phyloP scores from a whole-genome alignment of 192 early-diverging fungal genomes.

The Backusella westeae region DNA sequence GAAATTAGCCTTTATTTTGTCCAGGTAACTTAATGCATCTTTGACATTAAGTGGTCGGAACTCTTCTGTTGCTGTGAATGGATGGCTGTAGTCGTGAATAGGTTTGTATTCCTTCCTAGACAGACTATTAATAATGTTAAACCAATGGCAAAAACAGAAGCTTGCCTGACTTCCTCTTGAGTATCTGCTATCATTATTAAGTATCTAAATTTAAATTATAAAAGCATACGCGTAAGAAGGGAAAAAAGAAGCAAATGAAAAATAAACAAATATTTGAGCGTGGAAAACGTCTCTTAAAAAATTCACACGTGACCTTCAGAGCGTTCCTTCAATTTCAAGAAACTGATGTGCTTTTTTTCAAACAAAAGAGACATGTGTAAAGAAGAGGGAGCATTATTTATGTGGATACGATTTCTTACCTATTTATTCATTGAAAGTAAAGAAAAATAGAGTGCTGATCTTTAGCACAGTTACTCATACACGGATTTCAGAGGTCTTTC shows the following conservation, averaged over 20 bases:
- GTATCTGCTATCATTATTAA: background rate
- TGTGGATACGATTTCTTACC: too few relatives aligned
- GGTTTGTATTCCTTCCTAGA: background rate
- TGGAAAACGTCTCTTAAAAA: background rate
- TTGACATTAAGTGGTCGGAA: constrained; percentile 74
- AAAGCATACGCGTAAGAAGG: background rate
- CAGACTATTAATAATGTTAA: background rate
- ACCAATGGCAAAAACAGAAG: constrained; percentile 6
- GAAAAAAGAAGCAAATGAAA: background rate
- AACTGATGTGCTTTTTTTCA: too few relatives aligned
- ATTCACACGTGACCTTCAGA: background rate
- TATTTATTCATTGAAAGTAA: too few relatives aligned
- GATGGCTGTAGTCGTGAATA: background rate
- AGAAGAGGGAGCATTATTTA: too few relatives aligned
- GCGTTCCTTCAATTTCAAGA: too few relatives aligned
- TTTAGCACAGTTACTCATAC: too few relatives aligned
- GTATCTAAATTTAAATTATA: background rate
- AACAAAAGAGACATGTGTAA: too few relatives aligned
- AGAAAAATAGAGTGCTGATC: too few relatives aligned
- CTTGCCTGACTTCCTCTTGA: constrained; percentile 9
- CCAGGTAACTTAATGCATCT: constrained; percentile 92
- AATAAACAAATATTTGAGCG: background rate
- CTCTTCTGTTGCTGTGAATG: background rate
- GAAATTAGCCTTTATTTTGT: constrained; percentile 91
- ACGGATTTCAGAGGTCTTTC: too few relatives aligned